Base-by-base conservation (phyloP, 1,284 basidiomycete species). In the Pseudozyma flocculosa region DNA sequence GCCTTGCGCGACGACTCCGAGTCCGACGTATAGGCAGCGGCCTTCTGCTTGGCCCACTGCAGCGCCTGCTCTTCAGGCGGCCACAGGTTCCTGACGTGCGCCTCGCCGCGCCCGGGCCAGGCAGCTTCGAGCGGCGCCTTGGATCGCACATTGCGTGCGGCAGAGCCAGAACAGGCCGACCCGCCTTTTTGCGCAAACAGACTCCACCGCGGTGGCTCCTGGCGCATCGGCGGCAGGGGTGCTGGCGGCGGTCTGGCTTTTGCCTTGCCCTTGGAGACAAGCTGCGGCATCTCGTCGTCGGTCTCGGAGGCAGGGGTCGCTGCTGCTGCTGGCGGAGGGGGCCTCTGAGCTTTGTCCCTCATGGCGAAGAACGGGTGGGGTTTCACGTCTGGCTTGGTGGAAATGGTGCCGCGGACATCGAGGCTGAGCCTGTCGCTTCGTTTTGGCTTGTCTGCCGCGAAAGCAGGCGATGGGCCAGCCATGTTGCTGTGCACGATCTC, bases 351-450 rank as follows among this genome's bases (percentile, higher is more conserved):
- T 37, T 48, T 51, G 23, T 54, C 53, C 9, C 48, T 60, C 30
- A 54, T 60, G 7, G 19, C 17, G 38, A 64, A 64, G 42, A 64
- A 64, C 1, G 61, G 61, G 43, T 64, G 61, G 2, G 56, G 47
- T 18, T 45, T 50, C 11, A 54, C 38, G 11, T 11, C 32, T 34
- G 32, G 32, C 15, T 11, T 34, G 32, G 32, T 4, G 32, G 32
- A 34, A 4, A 39, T 39, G 2, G 54, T 54, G 1, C 61, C 57
- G 23, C 56, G 56, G 32, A 60, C 61, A 7, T 53, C 61, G 19
- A 64, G 45, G 21, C 57, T 57, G 30, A 54, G 42, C 19, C 54
- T 53, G 9, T 53, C 26, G 26, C 26, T 5, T 29, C 26, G 26
- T 29, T 29, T 5, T 43, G 26, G 2, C 21, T 26, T 18, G 21